phyloP scores from a whole-genome alignment of 768 basidiomycete genomes.

The Suillus spraguei region DNA sequence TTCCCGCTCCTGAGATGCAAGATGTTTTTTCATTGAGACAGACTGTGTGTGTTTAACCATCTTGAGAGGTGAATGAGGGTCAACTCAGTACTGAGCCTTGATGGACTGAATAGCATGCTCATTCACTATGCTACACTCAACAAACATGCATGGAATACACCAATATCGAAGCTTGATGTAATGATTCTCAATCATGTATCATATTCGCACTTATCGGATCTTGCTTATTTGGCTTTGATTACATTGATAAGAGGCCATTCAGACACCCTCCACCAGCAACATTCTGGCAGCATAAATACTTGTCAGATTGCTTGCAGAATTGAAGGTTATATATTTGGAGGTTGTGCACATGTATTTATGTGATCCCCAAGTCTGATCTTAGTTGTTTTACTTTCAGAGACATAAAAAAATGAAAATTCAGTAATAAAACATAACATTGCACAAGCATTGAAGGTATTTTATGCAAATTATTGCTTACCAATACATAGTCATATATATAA shows the following conservation, averaged over 20 bases:
- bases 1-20: no score
- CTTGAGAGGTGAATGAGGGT: no score
- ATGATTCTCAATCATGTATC: no score
- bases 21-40: no score
- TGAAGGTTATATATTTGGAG: not conserved
- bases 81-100: no score
- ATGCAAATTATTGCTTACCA: not conserved
- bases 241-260: not conserved
- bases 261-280: not conserved
- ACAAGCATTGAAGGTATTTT: not conserved
- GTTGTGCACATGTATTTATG: not conserved
- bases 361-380: not conserved
- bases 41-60: no score
- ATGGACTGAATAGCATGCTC: no score
- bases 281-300: not conserved
- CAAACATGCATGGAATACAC: no score
- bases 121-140: no score
- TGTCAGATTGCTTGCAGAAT: not conserved
- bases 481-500: no score
- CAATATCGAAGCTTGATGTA: no score
- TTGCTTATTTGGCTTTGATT: not conserved
- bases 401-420: not conserved
- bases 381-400: constrained; percentile 1
- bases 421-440: not conserved
- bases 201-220: no score